Base-by-base conservation (phyloP, 169 alveolate genomes). In the Cryptosporidium baileyi region DNA sequence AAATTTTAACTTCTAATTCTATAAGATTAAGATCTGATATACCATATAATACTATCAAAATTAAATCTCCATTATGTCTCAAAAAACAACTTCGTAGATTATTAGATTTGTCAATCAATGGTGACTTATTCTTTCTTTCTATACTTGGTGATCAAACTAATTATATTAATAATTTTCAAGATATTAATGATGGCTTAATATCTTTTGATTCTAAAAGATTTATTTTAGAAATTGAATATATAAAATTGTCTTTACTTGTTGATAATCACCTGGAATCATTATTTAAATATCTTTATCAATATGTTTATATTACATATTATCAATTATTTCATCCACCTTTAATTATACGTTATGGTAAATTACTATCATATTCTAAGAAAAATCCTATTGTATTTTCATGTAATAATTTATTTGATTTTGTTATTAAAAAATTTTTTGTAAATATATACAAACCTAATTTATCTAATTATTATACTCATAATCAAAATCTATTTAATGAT, bases 271-370 rank as follows among this genome's bases (percentile, higher is more conserved):
- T 17, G 63, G 81, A 65, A n/a, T 28, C 63, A 1, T n/a, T 65
- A 7, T 30, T 65, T 32, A 38, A 65, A 22, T 65, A 65, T 60
- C 2, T 74, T 34, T 74, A 54, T 32, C 63, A 74, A 24, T 57
- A 40, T 22, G 44, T 54, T 24, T 54, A 74, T 41, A 57, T 74
- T 9, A 32, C 67, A n/a, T 74, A 6, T 57, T 54, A 74, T 15
- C 85, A 74, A 15, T 19, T 74, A 13, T 74, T 74, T 47, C 67
- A 74, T 22, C 85, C 85, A 28, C 61, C 85, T 1, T 9, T 57
- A 32, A 51, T 51, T 11, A 54, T 74, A 9, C 43, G 85, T 4
- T 15, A 11, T 7, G 65, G 67, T 11, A 74, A 57, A 32, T 24
- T 74, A 38, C 74, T 74, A 11, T 74, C 85, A 32, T 54, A 51